Conservation (phyloP, 306 rosid genomes). For the Glycine tomentella region DNA sequence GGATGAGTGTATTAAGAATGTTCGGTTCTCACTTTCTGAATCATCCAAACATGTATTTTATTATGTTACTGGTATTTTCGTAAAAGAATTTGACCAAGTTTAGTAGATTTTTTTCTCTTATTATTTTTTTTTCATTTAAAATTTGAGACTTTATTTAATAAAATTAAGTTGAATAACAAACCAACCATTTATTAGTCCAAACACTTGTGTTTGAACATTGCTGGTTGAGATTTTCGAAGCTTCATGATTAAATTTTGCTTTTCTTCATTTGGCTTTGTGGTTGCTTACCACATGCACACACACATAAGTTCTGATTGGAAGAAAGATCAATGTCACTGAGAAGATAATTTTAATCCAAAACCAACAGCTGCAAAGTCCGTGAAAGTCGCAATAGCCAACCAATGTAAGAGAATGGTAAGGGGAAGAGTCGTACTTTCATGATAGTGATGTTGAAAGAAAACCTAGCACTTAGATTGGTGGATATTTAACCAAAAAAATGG, state of each 20-base stretch:
- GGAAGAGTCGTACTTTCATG: conserved; percentile 3
- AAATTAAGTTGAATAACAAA: no score
- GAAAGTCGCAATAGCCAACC: conserved; percentile 18
- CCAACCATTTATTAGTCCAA: no score
- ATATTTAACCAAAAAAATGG: conserved; percentile 2
- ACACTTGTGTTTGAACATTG: no score
- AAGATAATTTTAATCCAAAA: conserved; percentile 24
- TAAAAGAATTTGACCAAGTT: no score
- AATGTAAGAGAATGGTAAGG: conserved; percentile 9
- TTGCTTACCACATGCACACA: background rate
- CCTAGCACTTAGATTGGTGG: conserved; percentile 34
- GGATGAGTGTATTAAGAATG: no score
- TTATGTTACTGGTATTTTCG: no score
- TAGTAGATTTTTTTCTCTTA: no score
- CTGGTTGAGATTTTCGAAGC: no score
- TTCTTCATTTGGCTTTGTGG: background rate
- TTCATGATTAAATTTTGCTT: background rate
- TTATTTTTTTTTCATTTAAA: no score
- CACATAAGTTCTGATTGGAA: background rate
- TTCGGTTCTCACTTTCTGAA: no score
- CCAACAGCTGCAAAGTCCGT: conserved; percentile 1
- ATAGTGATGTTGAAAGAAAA: conserved; percentile 27
- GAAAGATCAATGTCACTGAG: background rate
- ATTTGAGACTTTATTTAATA: no score
- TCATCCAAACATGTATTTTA: no score